A percentile compares a stretch with the other conserved stretches of the same genome.
phyloP scores from a whole-genome alignment of 1,284 basidiomycete genomes.

The Sphagnurus paluster region DNA sequence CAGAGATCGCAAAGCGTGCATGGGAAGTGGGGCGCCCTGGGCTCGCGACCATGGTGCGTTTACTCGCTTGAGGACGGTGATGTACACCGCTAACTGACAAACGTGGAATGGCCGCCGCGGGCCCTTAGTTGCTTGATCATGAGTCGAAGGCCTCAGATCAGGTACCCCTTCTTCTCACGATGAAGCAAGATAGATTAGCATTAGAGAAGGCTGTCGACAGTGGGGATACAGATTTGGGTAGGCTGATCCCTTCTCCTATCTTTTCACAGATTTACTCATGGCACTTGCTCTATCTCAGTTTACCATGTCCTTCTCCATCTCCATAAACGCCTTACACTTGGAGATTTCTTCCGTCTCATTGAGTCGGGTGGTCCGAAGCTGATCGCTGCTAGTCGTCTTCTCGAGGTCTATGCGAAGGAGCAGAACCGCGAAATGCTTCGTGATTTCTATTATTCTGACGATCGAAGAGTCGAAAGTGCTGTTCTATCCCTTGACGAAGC shows the following conservation, averaged over 20 bases:
- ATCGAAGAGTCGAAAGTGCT: conserved; percentile 90
- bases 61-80: background rate
- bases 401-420: conserved; percentile 88
- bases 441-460: conserved; percentile 98
- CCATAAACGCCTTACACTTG: conserved; percentile 80
- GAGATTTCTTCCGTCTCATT: conserved; percentile 92
- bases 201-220: conserved; percentile 91
- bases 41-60: conserved; percentile 83
- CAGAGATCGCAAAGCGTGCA: conserved; percentile 91
- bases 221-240: conserved; percentile 93
- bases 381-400: conserved; percentile 69
- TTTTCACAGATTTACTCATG: background rate
- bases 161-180: conserved; percentile 87
- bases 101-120: background rate
- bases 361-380: conserved; percentile 84
- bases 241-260: conserved; percentile 6
- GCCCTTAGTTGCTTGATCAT: conserved; percentile 92
- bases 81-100: conserved; percentile 2
- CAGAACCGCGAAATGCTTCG: conserved; percentile 90
- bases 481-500: conserved; percentile 86
- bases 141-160: conserved; percentile 91
- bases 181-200: conserved; percentile 93
- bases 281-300: conserved; percentile 46
- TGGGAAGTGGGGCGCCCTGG: conserved; percentile 89
- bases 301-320: conserved; percentile 89